Conservation (phyloP, 495 filamentous ascomycete genomes). For the Polyplosphaeria fusca region DNA sequence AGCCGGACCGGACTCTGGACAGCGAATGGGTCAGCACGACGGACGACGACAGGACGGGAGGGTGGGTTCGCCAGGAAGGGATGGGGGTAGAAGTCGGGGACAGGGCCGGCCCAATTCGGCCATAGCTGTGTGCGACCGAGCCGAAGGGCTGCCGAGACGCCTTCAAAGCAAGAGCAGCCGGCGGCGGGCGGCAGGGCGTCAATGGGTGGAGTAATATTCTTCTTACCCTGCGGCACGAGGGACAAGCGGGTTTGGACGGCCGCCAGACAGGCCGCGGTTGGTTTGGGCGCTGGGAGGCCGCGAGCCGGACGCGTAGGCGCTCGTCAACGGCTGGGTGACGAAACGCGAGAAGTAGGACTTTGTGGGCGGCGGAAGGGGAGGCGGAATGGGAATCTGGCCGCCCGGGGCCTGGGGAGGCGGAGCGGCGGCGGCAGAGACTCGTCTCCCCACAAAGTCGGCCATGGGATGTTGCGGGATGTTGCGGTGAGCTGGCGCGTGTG, state of each 20-base stretch:
- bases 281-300: slow-evolving; percentile 53
- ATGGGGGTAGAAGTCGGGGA: neutral
- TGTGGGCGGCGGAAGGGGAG: slow-evolving; percentile 50
- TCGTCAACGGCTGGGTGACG: slow-evolving; percentile 51
- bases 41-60: slow-evolving; percentile 2
- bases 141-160: too few relatives aligned
- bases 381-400: slow-evolving; percentile 47
- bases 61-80: neutral
- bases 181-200: neutral
- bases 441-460: slow-evolving; percentile 48
- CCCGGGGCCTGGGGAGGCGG: slow-evolving; percentile 37
- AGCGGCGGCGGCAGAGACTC: slow-evolving; percentile 36
- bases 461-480: slow-evolving; percentile 30
- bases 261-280: slow-evolving; percentile 24
- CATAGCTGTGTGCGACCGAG: too few relatives aligned
- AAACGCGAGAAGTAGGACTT: slow-evolving; percentile 56
- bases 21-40: slow-evolving; percentile 6
- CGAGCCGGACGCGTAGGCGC: slow-evolving; percentile 52
- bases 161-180: too few relatives aligned
- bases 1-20: slow-evolving; percentile 51
- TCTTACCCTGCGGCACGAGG: slow-evolving; percentile 29
- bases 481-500: neutral
- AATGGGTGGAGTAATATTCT: neutral
- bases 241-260: slow-evolving; percentile 31
- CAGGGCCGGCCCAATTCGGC: neutral